Base-by-base conservation (phyloP, 345 rosid species). In the Camelina hispida region DNA sequence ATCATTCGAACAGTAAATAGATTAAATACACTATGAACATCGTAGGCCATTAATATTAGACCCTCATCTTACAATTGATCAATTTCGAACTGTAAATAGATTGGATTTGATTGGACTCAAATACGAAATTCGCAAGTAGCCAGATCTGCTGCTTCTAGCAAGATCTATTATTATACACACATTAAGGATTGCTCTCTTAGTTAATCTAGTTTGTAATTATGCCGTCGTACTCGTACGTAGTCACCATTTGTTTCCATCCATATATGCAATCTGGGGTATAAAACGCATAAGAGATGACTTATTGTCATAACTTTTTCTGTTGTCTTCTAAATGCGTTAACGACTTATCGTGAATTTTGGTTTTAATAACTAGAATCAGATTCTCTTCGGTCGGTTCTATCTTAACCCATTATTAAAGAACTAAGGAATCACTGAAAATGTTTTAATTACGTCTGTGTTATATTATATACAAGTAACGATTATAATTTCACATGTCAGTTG, bases 321-420 rank as follows among this genome's bases (percentile, higher is more conserved):
- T 46, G 35, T 20, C 16, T 28, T 44, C 6, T 28, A n/a, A 23
- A n/a, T 57, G 10, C 7, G 6, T 28, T 28, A 28, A 4, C 30
- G 30, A 28, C 30, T 71, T 20, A 60, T 34, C 34, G n/a, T 30
- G 46, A 14, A 34, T 28, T 25, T 28, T 56, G 5, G 18, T 43
- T 69, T 30, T 6, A 25, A 2, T 4, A 58, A 17, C 7, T 71
- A 16, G 61, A 72, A 51, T 72, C 42, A 72, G 69, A 72, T 72
- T 72, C 76, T 28, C 69, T 10, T 72, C 4, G n/a, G 16, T 3
- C n/a, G n/a, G 62, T 42, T 62, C 44, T 62, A 9, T 28, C 62
- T 52, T 5, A 62, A 62, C 34, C 32, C 30, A 4, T 28, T 28
- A 52, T 28, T 18, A 4, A 38, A 8, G 6, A 38, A 16, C 40